Evolutionary conservation across 177 flowering plant genomes (phyloP).

Genomic region (Telopea speciosissima): DNA sequence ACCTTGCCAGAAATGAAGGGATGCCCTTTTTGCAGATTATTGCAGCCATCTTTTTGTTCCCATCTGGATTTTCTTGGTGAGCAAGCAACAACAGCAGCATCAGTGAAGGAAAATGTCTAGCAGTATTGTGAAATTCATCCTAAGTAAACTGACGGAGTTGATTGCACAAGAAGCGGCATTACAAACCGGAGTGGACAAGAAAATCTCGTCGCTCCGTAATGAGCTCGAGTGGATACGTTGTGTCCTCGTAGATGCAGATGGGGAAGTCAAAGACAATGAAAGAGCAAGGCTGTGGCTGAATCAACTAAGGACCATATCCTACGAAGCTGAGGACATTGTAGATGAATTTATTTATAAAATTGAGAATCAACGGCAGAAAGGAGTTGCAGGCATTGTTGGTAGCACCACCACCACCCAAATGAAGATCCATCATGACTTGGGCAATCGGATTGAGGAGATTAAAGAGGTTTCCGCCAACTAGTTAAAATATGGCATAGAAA

Average conservation of each 20-base stretch:
- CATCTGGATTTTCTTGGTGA: no score
- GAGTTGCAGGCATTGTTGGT: background rate
- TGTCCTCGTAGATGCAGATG: background rate
- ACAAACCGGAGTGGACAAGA: background rate
- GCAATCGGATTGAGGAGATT: background rate
- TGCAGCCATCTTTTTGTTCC: no score
- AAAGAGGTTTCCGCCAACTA: background rate
- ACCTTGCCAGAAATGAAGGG: no score
- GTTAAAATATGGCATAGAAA: background rate
- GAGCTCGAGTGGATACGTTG: slow-evolving; percentile 1
- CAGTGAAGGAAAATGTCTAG: no score
- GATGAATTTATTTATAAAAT: background rate
- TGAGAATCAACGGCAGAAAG: background rate
- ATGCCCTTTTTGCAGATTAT: no score
- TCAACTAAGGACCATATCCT: background rate
- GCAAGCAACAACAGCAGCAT: no score
- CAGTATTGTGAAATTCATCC: no score
- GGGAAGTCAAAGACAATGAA: background rate
- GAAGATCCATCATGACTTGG: background rate
- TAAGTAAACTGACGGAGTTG: no score
- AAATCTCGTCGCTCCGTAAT: background rate
- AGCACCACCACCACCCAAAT: background rate
- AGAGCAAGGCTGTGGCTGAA: background rate
- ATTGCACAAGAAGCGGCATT: background rate
- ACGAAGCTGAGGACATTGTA: background rate